Evolutionary conservation across 768 basidiomycete species (phyloP).

Genomic region (Naganishia vaughanmartiniae): DNA sequence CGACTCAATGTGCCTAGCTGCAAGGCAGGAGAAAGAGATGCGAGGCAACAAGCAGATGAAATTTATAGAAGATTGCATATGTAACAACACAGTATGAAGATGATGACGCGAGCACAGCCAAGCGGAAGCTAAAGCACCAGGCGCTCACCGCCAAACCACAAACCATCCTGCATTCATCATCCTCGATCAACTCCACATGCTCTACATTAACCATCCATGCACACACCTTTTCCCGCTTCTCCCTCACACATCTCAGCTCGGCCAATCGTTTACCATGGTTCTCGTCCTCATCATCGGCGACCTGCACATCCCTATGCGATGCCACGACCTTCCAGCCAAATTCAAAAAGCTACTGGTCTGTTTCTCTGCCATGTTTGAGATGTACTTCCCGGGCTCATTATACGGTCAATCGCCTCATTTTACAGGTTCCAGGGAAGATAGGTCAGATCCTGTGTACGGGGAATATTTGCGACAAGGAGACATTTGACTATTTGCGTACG

Average conservation of each 20-base stretch:
- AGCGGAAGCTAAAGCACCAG: conserved; percentile 7
- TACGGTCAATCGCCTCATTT: not conserved
- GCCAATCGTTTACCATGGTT: conserved; percentile 61
- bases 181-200: not conserved
- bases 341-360: conserved; percentile 87
- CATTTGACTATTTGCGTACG: conserved; percentile 89
- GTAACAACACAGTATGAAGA: not conserved
- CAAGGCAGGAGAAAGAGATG: not conserved
- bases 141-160: not conserved
- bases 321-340: conserved; percentile 86
- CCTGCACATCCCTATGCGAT: conserved; percentile 84
- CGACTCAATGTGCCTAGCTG: no score
- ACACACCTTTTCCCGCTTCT: not conserved
- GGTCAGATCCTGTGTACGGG: conserved; percentile 97
- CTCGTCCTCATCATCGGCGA: conserved; percentile 96
- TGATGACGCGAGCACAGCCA: conserved; percentile 14
- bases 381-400: not conserved
- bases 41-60: not conserved
- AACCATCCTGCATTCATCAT: not conserved
- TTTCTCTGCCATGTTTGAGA: not conserved
- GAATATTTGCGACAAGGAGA: conserved; percentile 95
- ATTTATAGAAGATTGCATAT: not conserved
- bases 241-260: not conserved
- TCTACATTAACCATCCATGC: no score
- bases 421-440: conserved; percentile 82